Percentiles rank a stretch among this genome's conserved stretches.
Evolutionary conservation across 2,329 filamentous ascomycete genomes (phyloP).

Genomic region (Pseudocercospora crystallina): DNA sequence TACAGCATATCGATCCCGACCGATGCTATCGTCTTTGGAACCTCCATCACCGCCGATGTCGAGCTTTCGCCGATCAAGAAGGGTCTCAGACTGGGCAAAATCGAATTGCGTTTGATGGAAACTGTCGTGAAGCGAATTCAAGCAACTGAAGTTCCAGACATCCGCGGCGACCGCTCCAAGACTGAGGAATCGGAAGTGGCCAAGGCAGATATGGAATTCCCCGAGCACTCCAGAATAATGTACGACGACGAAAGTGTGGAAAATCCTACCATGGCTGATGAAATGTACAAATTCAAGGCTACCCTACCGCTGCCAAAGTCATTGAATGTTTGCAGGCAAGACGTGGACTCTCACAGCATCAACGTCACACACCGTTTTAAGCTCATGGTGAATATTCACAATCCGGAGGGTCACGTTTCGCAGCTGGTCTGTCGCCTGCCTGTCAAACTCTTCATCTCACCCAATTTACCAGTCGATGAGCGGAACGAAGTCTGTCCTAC

Average conservation of each 20-base stretch:
- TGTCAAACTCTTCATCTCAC: slow-evolving; percentile 91
- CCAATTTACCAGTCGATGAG: slow-evolving; percentile 84
- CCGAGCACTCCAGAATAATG: slow-evolving; percentile 35
- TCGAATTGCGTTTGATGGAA: slow-evolving; percentile 79
- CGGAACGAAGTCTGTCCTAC: slow-evolving; percentile 72
- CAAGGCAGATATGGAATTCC: slow-evolving; percentile 40
- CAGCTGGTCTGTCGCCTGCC: slow-evolving; percentile 90
- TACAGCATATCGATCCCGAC: slow-evolving; percentile 92
- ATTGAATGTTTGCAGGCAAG: slow-evolving; percentile 80
- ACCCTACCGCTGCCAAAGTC: slow-evolving; percentile 73
- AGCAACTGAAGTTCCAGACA: slow-evolving; percentile 33
- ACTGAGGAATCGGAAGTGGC: slow-evolving; percentile 40
- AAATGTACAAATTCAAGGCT: slow-evolving; percentile 61
- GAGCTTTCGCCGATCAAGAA: slow-evolving; percentile 85
- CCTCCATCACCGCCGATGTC: slow-evolving; percentile 79
- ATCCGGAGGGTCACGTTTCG: slow-evolving; percentile 91
- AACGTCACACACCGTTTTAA: slow-evolving; percentile 92
- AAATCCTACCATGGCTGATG: slow-evolving; percentile 45
- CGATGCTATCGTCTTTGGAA: slow-evolving; percentile 92
- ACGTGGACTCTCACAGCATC: slow-evolving; percentile 83
- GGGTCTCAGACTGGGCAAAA: slow-evolving; percentile 79
- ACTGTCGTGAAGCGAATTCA: slow-evolving; percentile 55
- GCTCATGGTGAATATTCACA: slow-evolving; percentile 85
- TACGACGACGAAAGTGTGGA: slow-evolving; percentile 41
- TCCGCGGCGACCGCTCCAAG: slow-evolving; percentile 34